Base-by-base conservation (phyloP, 495 filamentous ascomycete genomes). In the Thozetella sp. region DNA sequence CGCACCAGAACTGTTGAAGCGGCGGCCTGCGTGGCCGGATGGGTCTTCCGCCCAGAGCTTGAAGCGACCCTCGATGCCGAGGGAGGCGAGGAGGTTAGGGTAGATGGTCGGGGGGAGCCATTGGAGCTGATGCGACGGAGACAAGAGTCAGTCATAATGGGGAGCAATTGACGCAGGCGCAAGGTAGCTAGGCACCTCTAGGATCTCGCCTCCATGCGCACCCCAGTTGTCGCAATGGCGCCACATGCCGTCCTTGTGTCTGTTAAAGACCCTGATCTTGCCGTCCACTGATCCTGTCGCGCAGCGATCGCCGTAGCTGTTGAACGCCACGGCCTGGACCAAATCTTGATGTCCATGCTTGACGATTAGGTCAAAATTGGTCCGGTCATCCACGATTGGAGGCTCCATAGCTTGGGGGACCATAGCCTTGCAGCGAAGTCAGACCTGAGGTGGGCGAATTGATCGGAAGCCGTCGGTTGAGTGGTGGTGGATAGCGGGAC, bases 271-370 rank as follows among this genome's bases (percentile, higher is more conserved):
- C 69, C 93, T 92, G 64, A 99, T 89, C 68, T 89, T 90, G 67
- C 97, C 96, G 74, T 99, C 95, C 2, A 93, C 89, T 34, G 91
- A 95, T 25, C 91, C 92, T 12, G 93, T 93, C 25, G 93, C 91
- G 75, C 93, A 90, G 60, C 93, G 92, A 63, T 89, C 93, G 58
- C 95, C 95, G 69, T 94, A 94, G 65, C 83, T 84, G 76, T 97
- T 87, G 68, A 86, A 88, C 27, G 83, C 84, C 26, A 88, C 81
- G 30, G 87, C 84, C 61, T 89, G 83, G 13, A 91, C 86, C 30
- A 91, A 79, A 63, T 92, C 89, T 58, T 83, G 79, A 72, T 90
- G 88, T 59, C 86, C 86, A 66, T 88, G 80, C 57, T 82, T 76
- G 45, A 84, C 59, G 27, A 77, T 76, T 30, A 78, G 74, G 27